Conservation (phyloP, 495 filamentous ascomycete genomes). For the Cercophora sp. region DNA sequence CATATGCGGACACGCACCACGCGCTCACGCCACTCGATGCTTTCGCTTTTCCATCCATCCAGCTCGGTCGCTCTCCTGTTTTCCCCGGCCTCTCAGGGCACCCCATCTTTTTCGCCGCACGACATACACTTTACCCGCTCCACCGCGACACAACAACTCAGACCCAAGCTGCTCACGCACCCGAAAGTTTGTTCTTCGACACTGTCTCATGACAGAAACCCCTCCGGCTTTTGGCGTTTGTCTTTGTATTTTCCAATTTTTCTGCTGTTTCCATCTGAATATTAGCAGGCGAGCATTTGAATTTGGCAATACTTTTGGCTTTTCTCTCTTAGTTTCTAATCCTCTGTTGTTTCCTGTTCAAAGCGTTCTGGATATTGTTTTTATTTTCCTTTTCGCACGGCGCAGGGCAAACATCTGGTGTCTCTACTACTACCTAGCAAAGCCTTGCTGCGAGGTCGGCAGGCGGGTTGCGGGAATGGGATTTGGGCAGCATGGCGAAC, state of each 20-base stretch:
- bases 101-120: conserved; percentile 10
- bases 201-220: conserved; percentile 18
- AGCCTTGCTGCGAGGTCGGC: conserved; percentile 23
- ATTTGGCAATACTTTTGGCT: conserved; percentile 15
- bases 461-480: conserved; percentile 6
- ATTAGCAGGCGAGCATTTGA: conserved; percentile 30
- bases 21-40: conserved; percentile 14
- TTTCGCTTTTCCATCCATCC: conserved; percentile 29
- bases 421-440: conserved; percentile 19
- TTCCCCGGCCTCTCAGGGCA: conserved; percentile 12
- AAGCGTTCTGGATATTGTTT: conserved; percentile 15
- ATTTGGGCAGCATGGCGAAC: background rate
- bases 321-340: conserved; percentile 18
- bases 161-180: conserved; percentile 35
- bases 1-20: conserved; percentile 14
- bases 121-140: conserved; percentile 34
- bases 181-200: conserved; percentile 28
- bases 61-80: conserved; percentile 15
- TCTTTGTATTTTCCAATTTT: conserved; percentile 14
- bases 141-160: conserved; percentile 31
- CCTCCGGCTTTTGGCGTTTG: conserved; percentile 20
- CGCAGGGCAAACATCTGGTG: conserved; percentile 17
- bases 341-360: conserved; percentile 15
- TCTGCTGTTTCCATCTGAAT: conserved; percentile 11
- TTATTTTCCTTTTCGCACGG: conserved; percentile 20